Conservation (phyloP, 257 asterid genomes). For the Jaltomata sinuosa region DNA sequence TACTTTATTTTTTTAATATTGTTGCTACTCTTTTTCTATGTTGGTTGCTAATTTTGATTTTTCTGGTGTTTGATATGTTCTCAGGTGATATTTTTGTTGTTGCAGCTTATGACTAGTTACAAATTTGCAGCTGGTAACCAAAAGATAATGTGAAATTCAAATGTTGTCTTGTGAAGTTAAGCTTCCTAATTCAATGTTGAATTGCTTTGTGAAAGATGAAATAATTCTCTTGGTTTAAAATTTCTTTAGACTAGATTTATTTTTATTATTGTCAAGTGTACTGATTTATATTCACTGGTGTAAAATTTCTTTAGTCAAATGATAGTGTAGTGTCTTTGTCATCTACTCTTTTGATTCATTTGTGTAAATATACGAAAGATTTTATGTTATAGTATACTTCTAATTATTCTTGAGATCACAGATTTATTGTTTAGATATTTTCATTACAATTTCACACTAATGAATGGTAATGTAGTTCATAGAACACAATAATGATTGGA, state of each 20-base stretch:
- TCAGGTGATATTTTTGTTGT: neutral
- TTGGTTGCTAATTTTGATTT: neutral
- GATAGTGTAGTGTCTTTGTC: neutral
- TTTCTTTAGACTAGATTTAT: too few species aligned
- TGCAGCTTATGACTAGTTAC: neutral
- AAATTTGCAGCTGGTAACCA: neutral
- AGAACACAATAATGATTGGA: too few species aligned
- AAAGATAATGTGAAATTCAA: neutral
- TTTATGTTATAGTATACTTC: too few species aligned
- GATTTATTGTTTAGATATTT: too few species aligned
- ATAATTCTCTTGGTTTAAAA: too few species aligned
- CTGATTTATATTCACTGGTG: neutral
- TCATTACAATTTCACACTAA: neutral
- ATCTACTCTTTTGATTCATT: neutral
- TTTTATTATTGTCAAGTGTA: too few species aligned
- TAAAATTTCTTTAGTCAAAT: too few species aligned
- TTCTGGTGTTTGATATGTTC: neutral
- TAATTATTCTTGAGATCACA: neutral
- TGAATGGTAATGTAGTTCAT: neutral
- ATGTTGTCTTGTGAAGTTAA: neutral
- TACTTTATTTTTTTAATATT: neutral
- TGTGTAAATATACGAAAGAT: too few species aligned
- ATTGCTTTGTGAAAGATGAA: neutral
- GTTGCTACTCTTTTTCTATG: neutral
- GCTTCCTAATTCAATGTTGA: neutral